Base-by-base conservation (phyloP, 768 basidiomycete species). In the Auricularia sp. region DNA sequence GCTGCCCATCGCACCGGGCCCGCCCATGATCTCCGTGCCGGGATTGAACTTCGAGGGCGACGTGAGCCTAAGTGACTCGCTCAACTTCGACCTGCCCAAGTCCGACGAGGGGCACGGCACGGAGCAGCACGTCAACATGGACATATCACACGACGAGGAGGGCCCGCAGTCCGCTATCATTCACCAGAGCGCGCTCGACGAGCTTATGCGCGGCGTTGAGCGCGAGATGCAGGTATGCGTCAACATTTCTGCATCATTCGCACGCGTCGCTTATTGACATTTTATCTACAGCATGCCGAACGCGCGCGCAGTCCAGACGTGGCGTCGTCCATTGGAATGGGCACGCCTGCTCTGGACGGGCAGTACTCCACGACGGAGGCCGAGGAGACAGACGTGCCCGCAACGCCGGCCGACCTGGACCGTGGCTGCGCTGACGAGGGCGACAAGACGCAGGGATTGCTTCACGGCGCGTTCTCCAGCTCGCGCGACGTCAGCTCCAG, bases 161-260 rank as follows among this genome's bases (percentile, higher is more conserved):
- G 39, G 39, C 39, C 39, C 39, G 39, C 39, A 42, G 39, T 42
- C 39, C 13, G 39, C 39, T 42, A 42, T 42, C 39, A 42, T 42
- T 14, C 39, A 42, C 39, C 39, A 42, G 66, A 87, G 85, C 66
- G 88, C 88, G 5, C 78, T 90, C 36, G 88, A 90, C 70, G 77
- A 86, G 54, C 77, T 90, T 36, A 87, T 90, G 68, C 42, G 67
- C 21, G 69, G 69, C 21, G 69, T 68, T 33, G 69, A 67, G 36
- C 56, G 56, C 24, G 56, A 59, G 29, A 59, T 59, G 24, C 14
- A 51, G 56, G 56, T 59, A 33, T 7, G 56, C 3, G 56, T 8
- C 33, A 8, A 14, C 16, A 14, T 56, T 21, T 11, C 24, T 29
- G 10, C 21, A 16, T 56, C n/a, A 66, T 39, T 61, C 21, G 54